Evolutionary conservation across 805 yeast species (phyloP), one percentile per base, ranked within the genome.

Genomic region (Kazachstania africana): DNA sequence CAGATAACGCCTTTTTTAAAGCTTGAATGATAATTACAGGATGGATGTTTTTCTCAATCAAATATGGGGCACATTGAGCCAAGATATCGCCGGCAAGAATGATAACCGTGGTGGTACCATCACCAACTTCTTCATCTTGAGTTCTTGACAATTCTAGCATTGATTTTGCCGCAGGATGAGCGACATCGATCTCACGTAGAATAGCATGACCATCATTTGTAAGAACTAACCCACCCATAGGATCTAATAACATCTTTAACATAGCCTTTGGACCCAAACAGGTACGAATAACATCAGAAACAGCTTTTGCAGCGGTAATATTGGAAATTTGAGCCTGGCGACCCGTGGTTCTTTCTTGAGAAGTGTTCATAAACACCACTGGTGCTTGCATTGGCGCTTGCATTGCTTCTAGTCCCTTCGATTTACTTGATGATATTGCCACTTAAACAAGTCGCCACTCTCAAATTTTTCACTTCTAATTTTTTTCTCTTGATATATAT

Each of bases 191-290:
- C 56, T 91, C 99, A 53, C 99, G 74, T 45, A 91, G 66, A 45
- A 91, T 91, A 12, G 99, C 98, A 60, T 91, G 98, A 10, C 99
- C 99, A 57, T 91, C 99, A 60, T 91, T 91, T 35, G 99, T 91
- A 42, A 91, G 67, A 12, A 88, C 96, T 44, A 91, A 81, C 20
- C 98, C 98, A 20, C 91, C 88, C 68, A 63, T 62, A 35, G 99
- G 99, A 55, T 91, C 99, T 41, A 91, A 66, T 33, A 91, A 67
- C 97, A 91, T 88, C 64, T 91, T 91, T 39, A 91, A 72, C 98
- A 91, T 91, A 22, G 98, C 98, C 58, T 88, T 88, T 33, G 99
- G 99, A 13, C 99, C 99, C 38, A 91, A 67, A 69, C 99, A 91
- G 16, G 98, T 91, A 58, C 98, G 73, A 47, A 91, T 84, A 51